Percentiles rank a stretch among this genome's conserved stretches.
Conservation (phyloP, 2,329 filamentous ascomycete species). For the Ascochyta fabae region DNA sequence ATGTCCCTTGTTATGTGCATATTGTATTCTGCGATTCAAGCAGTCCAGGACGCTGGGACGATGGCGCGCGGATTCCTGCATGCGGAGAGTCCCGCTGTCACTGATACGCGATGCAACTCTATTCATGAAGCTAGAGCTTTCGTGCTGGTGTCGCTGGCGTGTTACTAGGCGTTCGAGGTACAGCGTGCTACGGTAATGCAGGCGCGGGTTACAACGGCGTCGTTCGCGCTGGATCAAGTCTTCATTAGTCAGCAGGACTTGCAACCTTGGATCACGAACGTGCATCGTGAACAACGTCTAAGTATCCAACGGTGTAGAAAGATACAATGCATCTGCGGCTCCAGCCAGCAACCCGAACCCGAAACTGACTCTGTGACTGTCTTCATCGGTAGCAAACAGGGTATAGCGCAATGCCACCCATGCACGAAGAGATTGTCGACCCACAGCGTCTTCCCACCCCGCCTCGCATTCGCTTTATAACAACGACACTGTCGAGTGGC, state of each 20-base stretch:
- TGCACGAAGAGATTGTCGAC: slow-evolving; percentile 19
- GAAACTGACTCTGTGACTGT: slow-evolving; percentile 14
- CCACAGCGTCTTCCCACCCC: slow-evolving; percentile 19
- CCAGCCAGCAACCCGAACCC: slow-evolving; percentile 20
- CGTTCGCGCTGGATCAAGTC: background rate
- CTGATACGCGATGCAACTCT: background rate
- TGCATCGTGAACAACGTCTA: background rate
- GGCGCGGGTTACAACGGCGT: background rate
- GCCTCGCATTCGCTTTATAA: slow-evolving; percentile 32
- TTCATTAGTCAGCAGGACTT: slow-evolving; percentile 1
- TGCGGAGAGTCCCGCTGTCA: background rate
- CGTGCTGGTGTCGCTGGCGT: background rate
- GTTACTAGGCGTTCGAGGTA: background rate
- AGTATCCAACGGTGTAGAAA: background rate
- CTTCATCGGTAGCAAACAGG: slow-evolving; percentile 16
- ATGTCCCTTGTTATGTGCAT: background rate
- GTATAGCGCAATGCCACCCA: slow-evolving; percentile 28
- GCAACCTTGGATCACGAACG: background rate
- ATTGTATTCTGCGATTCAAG: background rate
- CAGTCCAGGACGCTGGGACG: background rate
- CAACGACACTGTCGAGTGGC: slow-evolving; percentile 18
- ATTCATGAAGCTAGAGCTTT: background rate
- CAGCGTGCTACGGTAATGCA: background rate
- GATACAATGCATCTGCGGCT: background rate
- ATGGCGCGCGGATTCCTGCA: background rate